Percentiles rank a stretch among this genome's conserved stretches.
phyloP scores from a whole-genome alignment of 768 basidiomycete genomes.

The Boletus subparvulus region DNA sequence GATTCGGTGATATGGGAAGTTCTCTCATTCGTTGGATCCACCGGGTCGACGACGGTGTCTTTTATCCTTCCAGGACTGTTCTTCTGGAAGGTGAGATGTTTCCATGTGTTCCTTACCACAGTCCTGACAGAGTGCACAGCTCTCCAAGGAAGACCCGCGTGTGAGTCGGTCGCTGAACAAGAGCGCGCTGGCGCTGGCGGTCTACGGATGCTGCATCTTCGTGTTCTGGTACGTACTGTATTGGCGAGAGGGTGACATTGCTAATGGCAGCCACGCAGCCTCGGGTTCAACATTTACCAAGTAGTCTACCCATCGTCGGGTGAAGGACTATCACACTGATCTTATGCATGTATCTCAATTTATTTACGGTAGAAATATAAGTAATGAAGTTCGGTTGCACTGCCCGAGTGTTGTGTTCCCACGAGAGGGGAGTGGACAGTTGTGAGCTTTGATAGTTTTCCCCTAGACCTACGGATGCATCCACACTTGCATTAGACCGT shows the following conservation, averaged over 20 bases:
- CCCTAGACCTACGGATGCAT: constrained; percentile 36
- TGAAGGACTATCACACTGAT: constrained; percentile 4
- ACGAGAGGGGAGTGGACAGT: constrained; percentile 15
- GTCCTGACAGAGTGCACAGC: constrained; percentile 37
- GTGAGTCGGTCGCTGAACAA: constrained; percentile 53
- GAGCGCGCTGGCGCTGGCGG: constrained; percentile 61
- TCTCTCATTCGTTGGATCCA: constrained; percentile 93
- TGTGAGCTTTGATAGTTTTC: constrained; percentile 7
- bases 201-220: constrained; percentile 79
- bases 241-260: neutral
- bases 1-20: constrained; percentile 47
- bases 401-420: constrained; percentile 20
- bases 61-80: constrained; percentile 94
- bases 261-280: constrained; percentile 40
- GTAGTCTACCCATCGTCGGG: constrained; percentile 40
- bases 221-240: constrained; percentile 76
- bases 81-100: constrained; percentile 77
- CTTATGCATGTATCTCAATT: neutral
- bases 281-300: constrained; percentile 78
- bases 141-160: constrained; percentile 66
- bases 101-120: constrained; percentile 1
- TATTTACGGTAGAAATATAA: constrained; percentile 2
- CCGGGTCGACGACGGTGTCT: constrained; percentile 94
- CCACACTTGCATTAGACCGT: constrained; percentile 21
- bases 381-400: neutral